Evolutionary conservation across 495 filamentous ascomycete genomes (phyloP).

Genomic region (Tuber umbilicatum): DNA sequence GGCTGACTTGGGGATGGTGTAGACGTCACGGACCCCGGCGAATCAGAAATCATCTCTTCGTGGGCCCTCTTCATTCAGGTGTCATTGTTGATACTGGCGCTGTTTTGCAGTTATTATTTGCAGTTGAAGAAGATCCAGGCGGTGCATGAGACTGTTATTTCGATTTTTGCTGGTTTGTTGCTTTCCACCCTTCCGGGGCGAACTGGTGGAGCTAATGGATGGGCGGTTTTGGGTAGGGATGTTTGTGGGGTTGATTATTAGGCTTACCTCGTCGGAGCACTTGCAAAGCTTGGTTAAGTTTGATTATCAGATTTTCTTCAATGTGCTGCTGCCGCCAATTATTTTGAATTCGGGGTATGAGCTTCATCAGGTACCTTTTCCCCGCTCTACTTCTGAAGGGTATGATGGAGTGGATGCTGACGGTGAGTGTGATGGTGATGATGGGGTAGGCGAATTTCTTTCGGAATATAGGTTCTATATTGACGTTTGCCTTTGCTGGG

Average conservation of each 20-base stretch:
- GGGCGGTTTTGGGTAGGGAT: constrained; percentile 58
- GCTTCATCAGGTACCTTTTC: constrained; percentile 63
- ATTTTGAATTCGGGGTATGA: constrained; percentile 97
- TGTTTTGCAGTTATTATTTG: constrained; percentile 94
- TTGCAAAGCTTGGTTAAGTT: constrained; percentile 87
- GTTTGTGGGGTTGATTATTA: constrained; percentile 85
- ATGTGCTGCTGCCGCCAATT: constrained; percentile 91
- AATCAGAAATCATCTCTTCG: constrained; percentile 89
- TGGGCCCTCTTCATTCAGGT: constrained; percentile 97
- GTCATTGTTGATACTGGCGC: constrained; percentile 79
- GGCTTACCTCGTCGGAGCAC: constrained; percentile 67
- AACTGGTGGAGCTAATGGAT: background rate
- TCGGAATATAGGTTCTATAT: constrained; percentile 92
- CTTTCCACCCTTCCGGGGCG: constrained; percentile 6
- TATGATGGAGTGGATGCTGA: background rate
- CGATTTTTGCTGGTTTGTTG: constrained; percentile 87
- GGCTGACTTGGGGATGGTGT: constrained; percentile 12
- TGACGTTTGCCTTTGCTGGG: constrained; percentile 97
- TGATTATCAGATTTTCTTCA: constrained; percentile 99
- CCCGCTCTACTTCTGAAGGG: constrained; percentile 5
- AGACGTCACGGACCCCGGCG: constrained; percentile 46
- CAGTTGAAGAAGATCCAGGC: constrained; percentile 93
- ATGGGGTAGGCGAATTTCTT: constrained; percentile 77
- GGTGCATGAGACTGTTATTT: constrained; percentile 94
- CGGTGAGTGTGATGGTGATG: background rate